phyloP scores from a whole-genome alignment of 176 grass and related monocot species.

The Ananas comosus region DNA sequence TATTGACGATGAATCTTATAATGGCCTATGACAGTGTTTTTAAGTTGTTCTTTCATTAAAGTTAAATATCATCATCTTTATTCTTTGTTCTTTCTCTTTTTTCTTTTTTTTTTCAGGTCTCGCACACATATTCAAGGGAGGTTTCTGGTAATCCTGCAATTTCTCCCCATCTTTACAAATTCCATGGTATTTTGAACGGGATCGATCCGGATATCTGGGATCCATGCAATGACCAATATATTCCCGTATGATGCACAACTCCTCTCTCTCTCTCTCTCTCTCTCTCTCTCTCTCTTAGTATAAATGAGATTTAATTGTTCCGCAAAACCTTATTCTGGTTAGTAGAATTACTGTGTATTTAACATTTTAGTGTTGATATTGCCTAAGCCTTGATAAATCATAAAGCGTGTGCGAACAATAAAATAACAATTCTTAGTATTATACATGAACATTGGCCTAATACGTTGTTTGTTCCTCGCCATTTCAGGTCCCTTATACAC shows the following conservation, averaged over 20 bases:
- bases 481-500: conserved; percentile 62
- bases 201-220: conserved; percentile 82
- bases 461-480: not conserved
- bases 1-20: not conserved
- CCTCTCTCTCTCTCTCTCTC: not conserved
- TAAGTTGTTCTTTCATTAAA: not conserved
- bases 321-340: no score
- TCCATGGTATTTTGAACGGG: conserved; percentile 67
- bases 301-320: no score
- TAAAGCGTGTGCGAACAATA: no score
- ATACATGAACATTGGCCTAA: not conserved
- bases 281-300: not conserved
- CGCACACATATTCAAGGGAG: conserved; percentile 75
- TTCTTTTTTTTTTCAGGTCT: conserved; percentile 44
- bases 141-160: conserved; percentile 75
- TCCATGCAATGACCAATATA: conserved; percentile 45
- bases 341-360: no score
- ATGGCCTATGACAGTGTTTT: not conserved
- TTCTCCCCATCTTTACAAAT: conserved; percentile 70
- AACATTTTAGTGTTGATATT: no score
- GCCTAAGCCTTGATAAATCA: no score
- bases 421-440: no score
- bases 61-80: not conserved
- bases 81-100: conserved; percentile 13
- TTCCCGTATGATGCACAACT: conserved; percentile 37